A percentile compares a stretch with the other conserved stretches of the same genome.
These are phyloP conservation scores for Calonectria hawksworthii DNA, from an alignment of 2,329 filamentous ascomycete species.

Conservation along the genomic window DNA sequence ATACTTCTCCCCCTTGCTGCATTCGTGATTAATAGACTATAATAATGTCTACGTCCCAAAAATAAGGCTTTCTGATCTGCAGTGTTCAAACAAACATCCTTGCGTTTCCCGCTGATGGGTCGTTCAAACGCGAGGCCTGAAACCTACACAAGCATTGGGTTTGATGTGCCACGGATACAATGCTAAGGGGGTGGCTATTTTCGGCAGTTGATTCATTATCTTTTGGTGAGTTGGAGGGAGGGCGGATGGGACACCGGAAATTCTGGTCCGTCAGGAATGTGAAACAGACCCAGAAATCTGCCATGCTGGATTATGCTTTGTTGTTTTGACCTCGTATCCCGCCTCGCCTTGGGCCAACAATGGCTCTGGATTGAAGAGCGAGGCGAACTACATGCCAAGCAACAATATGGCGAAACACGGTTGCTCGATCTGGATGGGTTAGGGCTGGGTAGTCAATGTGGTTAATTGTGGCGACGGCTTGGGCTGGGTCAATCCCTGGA, in stretches of 20 bases:
- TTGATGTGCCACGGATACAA: background rate
- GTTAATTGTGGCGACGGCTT: background rate
- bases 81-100: background rate
- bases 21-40: background rate
- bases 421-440: background rate
- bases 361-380: background rate
- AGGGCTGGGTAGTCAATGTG: background rate
- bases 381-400: background rate
- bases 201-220: background rate
- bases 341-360: background rate
- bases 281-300: slow-evolving; percentile 12
- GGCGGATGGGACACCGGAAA: background rate
- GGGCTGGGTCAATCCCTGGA: slow-evolving; percentile 20
- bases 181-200: background rate
- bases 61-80: background rate
- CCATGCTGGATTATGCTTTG: background rate
- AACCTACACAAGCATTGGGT: background rate
- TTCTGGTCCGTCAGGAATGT: background rate
- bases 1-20: background rate
- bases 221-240: background rate
- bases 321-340: background rate
- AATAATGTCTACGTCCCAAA: background rate
- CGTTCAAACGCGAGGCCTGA: background rate
- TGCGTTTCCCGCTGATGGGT: background rate
- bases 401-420: background rate